Evolutionary conservation across 2,329 filamentous ascomycete species (phyloP), one percentile per base, ranked within the genome.

Genomic region (Zopfia rhizophila): DNA sequence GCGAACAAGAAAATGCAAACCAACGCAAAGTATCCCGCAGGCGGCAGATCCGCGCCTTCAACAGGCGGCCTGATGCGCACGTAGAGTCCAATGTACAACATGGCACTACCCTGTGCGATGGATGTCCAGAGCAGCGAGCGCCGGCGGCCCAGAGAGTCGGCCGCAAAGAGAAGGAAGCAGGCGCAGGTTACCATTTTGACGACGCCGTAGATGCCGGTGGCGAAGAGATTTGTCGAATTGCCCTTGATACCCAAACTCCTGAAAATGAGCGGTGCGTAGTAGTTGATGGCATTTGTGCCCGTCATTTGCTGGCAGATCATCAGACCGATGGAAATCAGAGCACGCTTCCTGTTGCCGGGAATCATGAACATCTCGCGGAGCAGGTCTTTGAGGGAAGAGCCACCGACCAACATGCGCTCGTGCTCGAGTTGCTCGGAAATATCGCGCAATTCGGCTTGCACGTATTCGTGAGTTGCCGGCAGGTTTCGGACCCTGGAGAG

Each of bases 301-400:
- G 86, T 89, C 82, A 89, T 87, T 65, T 89, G 86, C 66, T 90
- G 87, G 66, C 84, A 89, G 27, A 88, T 73, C 86, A 79, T 82
- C 24, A 78, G 71, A 11, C 68, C 86, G 76, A 90, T 81, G 21
- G 83, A 85, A 45, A 89, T 79, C 33, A 88, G 68, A 2, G 81
- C 83, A 38, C 86, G 80, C 59, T 86, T 86, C 45, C 86, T 78
- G 42, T 84, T 82, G 7, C 70, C 69, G 5, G 70, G 70, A 35
- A 74, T 68, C 12, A 61, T 66, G 77, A 78, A 81, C 70, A 73
- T 73, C 48, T 74, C 71, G 46, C 58, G 66, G 23, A 70, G 55
- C 5, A 74, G 56, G 50, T 73, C 69, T 51, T 67, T 69, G 56
- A 78, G 72, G 0, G 66, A 61, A 4, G 78, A 73, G 5, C 79